phyloP scores from a whole-genome alignment of 805 yeast genomes.

The Kodamaea leandrae region DNA sequence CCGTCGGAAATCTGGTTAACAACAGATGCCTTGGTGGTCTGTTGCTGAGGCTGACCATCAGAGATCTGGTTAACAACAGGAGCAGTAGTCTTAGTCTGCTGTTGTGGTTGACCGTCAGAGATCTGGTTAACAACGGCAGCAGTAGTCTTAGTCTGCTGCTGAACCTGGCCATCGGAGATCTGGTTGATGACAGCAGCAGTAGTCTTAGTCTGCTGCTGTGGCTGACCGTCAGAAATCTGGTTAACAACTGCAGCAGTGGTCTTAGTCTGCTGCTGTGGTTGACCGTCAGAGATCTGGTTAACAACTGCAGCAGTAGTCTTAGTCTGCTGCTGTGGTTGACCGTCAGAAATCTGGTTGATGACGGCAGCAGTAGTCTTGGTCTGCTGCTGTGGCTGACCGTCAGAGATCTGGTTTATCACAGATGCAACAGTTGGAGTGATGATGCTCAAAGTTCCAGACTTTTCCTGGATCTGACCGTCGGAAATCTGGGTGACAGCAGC shows the following conservation, averaged over 20 bases:
- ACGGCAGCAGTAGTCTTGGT: constrained; percentile 21
- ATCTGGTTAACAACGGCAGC: constrained; percentile 29
- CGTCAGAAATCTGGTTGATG: constrained; percentile 45
- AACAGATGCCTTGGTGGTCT: constrained; percentile 19
- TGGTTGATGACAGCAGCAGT: constrained; percentile 23
- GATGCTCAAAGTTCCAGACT: constrained; percentile 24
- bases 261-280: constrained; percentile 26
- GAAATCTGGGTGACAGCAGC: constrained; percentile 27
- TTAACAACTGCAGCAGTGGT: constrained; percentile 7
- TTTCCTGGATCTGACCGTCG: constrained; percentile 60
- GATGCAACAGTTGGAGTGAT: constrained; percentile 26
- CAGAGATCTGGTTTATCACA: constrained; percentile 32
- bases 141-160: constrained; percentile 21
- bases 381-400: constrained; percentile 31
- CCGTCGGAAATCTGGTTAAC: constrained; percentile 37
- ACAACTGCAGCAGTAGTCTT: constrained; percentile 24
- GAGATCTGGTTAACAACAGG: constrained; percentile 40
- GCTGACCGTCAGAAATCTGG: constrained; percentile 54
- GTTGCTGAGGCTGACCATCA: constrained; percentile 32
- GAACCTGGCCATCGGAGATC: constrained; percentile 32
- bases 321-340: constrained; percentile 22
- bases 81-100: constrained; percentile 13
- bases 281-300: constrained; percentile 34
- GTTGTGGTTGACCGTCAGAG: constrained; percentile 31
- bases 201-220: constrained; percentile 37